A percentile compares a stretch with the other conserved stretches of the same genome.
phyloP scores from a whole-genome alignment of 1,284 basidiomycete genomes.

The Marasmius fiardii region DNA sequence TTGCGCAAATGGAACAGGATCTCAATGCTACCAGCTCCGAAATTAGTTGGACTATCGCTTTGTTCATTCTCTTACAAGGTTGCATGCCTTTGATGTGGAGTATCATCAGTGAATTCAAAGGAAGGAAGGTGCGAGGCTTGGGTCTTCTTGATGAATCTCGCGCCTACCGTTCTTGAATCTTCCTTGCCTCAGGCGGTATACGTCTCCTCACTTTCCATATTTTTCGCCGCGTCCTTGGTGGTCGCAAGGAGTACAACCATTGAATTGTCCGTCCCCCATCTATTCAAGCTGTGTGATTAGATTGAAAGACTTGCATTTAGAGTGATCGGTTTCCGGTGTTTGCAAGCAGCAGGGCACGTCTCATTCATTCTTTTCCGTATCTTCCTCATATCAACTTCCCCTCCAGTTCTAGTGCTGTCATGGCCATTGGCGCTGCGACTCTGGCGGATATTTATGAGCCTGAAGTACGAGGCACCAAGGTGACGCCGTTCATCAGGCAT shows the following conservation, averaged over 20 bases:
- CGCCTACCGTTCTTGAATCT: no score
- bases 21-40: conserved; percentile 64
- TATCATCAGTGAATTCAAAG: conserved; percentile 74
- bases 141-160: not conserved
- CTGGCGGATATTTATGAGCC: conserved; percentile 82
- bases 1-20: conserved; percentile 62
- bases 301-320: conserved; percentile 19
- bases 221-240: conserved; percentile 61
- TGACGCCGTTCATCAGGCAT: conserved; percentile 18
- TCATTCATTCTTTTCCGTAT: not conserved
- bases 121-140: conserved; percentile 58
- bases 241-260: conserved; percentile 63
- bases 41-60: conserved; percentile 70
- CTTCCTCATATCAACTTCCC: conserved; percentile 1
- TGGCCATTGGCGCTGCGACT: conserved; percentile 78
- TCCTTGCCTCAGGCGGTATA: conserved; percentile 53
- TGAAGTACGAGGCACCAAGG: conserved; percentile 71
- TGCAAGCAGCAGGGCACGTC: conserved; percentile 64
- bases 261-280: conserved; percentile 29
- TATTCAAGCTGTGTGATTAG: conserved; percentile 1
- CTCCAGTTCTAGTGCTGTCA: conserved; percentile 69
- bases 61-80: conserved; percentile 83
- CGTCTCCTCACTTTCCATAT: conserved; percentile 56
- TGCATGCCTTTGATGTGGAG: conserved; percentile 68
- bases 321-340: conserved; percentile 70